phyloP scores from a whole-genome alignment of 345 rosid genomes.

The Salix brachista region DNA sequence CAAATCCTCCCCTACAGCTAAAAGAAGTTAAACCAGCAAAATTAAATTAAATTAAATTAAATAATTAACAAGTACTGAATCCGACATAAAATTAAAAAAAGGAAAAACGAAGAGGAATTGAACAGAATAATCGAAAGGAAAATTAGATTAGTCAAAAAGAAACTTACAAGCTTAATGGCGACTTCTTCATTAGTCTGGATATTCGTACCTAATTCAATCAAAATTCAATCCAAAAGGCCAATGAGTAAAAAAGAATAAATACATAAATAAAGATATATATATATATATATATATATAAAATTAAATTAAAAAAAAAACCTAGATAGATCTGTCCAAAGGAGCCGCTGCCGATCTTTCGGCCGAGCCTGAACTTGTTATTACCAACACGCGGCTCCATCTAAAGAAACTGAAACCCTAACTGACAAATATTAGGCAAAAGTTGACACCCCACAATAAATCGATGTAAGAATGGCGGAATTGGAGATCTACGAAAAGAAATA shows the following conservation, averaged over 20 bases:
- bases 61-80: neutral
- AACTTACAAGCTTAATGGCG: conserved; percentile 92
- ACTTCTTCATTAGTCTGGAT: conserved; percentile 91
- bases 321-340: conserved; percentile 99
- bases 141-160: neutral
- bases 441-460: neutral
- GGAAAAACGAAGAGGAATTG: neutral
- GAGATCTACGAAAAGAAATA: neutral
- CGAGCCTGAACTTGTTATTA: conserved; percentile 73
- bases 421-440: neutral
- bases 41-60: too few species aligned
- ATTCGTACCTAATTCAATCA: conserved; percentile 56
- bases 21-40: too few species aligned
- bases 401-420: conserved; percentile 3
- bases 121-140: neutral
- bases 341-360: conserved; percentile 97
- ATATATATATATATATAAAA: neutral
- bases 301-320: conserved; percentile 40
- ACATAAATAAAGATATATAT: too few species aligned
- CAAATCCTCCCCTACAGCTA: too few species aligned
- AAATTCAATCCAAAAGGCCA: neutral
- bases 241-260: neutral
- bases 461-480: neutral
- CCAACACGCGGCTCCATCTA: conserved; percentile 87
- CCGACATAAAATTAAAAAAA: neutral